Evolutionary conservation across 225 moss, liverwort and hornwort genomes (phyloP).

Genomic region (Sphagnum tenellum): DNA sequence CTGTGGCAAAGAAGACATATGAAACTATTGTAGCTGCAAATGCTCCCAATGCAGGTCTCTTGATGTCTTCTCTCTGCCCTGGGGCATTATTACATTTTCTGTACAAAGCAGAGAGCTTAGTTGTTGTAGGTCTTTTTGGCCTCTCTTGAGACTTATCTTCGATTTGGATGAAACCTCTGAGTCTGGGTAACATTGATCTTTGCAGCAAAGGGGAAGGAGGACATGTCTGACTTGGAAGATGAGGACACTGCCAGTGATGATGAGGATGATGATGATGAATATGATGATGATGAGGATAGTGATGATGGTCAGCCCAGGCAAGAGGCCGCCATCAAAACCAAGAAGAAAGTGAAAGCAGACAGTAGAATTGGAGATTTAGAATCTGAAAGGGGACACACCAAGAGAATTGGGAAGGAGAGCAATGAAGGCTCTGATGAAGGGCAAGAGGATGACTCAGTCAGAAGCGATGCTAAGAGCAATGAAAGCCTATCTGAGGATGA

Average conservation of each 20-base stretch:
- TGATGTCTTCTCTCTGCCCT: neutral
- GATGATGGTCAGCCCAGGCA: neutral
- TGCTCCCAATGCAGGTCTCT: conserved; percentile 35
- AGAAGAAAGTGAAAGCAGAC: conserved; percentile 20
- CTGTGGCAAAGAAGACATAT: conserved; percentile 77
- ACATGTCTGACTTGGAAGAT: conserved; percentile 16
- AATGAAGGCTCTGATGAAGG: neutral
- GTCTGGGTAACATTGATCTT: neutral
- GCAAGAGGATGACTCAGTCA: conserved; percentile 12
- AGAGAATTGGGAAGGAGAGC: neutral
- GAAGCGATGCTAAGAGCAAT: conserved; percentile 9
- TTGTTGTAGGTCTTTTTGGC: too few species aligned
- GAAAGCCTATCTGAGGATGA: conserved; percentile 14
- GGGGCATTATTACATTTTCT: too few species aligned
- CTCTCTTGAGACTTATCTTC: too few species aligned
- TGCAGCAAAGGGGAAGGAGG: conserved; percentile 15
- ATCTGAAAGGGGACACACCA: neutral
- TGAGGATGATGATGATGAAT: conserved; percentile 22
- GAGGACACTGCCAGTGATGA: conserved; percentile 70
- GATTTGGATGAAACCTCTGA: too few species aligned
- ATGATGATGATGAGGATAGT: conserved; percentile 22
- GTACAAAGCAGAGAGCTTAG: too few species aligned
- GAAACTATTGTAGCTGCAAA: conserved; percentile 50
- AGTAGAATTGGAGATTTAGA: neutral
- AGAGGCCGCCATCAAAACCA: conserved; percentile 5